phyloP scores from a whole-genome alignment of 768 basidiomycete species.

The Phanerochaete sordida region DNA sequence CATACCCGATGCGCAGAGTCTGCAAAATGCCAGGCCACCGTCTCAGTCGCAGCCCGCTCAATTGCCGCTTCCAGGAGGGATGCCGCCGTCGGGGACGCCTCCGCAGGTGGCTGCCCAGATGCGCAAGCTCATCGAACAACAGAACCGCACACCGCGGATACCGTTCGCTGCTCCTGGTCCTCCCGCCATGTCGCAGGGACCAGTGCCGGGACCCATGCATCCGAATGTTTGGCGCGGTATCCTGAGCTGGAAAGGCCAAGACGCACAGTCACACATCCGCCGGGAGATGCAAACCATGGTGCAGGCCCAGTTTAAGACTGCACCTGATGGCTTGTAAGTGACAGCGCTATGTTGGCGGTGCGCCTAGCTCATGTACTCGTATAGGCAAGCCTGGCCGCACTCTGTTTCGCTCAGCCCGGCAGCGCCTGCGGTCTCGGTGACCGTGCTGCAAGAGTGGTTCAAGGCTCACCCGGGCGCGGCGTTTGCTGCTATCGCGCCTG shows the following conservation, averaged over 20 bases:
- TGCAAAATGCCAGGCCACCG: neutral
- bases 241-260: constrained; percentile 42
- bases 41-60: neutral
- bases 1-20: neutral
- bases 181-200: constrained; percentile 8
- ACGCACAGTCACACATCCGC: constrained; percentile 28
- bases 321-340: neutral
- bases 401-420: constrained; percentile 39
- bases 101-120: constrained; percentile 36
- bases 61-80: neutral
- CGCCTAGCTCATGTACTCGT: neutral
- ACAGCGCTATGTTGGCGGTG: neutral
- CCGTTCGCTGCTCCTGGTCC: constrained; percentile 10
- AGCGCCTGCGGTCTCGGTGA: constrained; percentile 35
- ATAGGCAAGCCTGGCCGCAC: constrained; percentile 56
- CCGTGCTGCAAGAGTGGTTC: constrained; percentile 47
- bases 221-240: constrained; percentile 43
- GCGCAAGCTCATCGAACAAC: constrained; percentile 48
- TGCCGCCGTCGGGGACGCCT: constrained; percentile 8
- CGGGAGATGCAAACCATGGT: constrained; percentile 46
- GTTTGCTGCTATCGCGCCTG: constrained; percentile 33
- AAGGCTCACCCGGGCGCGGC: constrained; percentile 30
- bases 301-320: constrained; percentile 20
- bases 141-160: constrained; percentile 27
- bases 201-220: neutral